Evolutionary conservation across 2,329 filamentous ascomycete species (phyloP).

Genomic region (Penicillium sp.): DNA sequence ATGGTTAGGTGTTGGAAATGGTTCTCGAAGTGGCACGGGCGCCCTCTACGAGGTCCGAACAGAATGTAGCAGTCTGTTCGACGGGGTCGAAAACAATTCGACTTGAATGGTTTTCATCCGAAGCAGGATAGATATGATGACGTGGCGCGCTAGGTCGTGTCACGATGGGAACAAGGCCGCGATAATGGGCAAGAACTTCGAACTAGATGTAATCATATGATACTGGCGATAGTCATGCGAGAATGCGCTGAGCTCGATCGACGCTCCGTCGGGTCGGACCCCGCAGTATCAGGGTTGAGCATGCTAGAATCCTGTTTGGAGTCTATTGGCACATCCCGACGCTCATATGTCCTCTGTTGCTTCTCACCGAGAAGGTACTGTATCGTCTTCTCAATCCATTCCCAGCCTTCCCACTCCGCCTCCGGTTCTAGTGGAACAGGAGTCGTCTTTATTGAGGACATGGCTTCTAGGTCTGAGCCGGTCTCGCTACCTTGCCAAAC

Average conservation of each 20-base stretch:
- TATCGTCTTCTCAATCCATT: slow-evolving; percentile 64
- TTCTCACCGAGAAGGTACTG: slow-evolving; percentile 54
- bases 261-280: slow-evolving; percentile 24
- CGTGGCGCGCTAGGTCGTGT: not conserved
- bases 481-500: slow-evolving; percentile 69
- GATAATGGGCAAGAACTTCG: not conserved
- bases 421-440: slow-evolving; percentile 47
- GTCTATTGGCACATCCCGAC: slow-evolving; percentile 17
- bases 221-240: slow-evolving; percentile 49
- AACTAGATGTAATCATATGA: slow-evolving; percentile 32
- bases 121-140: not conserved
- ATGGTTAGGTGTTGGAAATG: not conserved
- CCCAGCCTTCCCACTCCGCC: slow-evolving; percentile 78
- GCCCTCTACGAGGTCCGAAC: not conserved
- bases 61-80: not conserved
- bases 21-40: not conserved
- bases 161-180: not conserved
- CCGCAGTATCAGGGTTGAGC: slow-evolving; percentile 23
- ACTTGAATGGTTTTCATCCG: not conserved
- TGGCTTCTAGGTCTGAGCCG: slow-evolving; percentile 35
- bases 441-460: slow-evolving; percentile 19
- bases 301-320: slow-evolving; percentile 16
- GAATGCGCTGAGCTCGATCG: slow-evolving; percentile 35
- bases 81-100: not conserved
- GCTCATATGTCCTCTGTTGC: slow-evolving; percentile 26